Evolutionary conservation across 331 rosid genomes (phyloP).

Genomic region (Dryas integrifolia): DNA sequence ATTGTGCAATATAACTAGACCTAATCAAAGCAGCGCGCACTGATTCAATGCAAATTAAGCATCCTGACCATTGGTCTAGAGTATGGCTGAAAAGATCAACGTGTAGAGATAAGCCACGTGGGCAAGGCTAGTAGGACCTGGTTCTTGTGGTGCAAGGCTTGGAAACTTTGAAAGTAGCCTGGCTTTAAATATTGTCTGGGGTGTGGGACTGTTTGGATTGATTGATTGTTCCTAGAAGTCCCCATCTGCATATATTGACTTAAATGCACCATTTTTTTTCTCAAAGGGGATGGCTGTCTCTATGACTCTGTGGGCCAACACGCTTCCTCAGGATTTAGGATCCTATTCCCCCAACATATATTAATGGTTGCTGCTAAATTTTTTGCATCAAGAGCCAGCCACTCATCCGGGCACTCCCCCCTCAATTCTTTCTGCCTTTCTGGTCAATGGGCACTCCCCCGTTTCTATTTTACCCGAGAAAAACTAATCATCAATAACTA

Average conservation of each 20-base stretch:
- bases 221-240: conserved; percentile 73
- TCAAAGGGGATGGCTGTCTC: conserved; percentile 51
- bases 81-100: neutral
- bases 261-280: conserved; percentile 38
- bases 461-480: too few species aligned
- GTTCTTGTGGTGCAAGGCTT: neutral
- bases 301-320: conserved; percentile 30
- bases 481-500: too few species aligned
- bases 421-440: too few species aligned
- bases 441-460: too few species aligned
- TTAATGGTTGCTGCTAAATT: conserved; percentile 11
- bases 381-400: neutral
- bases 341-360: conserved; percentile 25
- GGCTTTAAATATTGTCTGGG: conserved; percentile 29
- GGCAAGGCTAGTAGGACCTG: neutral
- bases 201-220: conserved; percentile 13
- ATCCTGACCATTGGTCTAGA: neutral
- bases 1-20: conserved; percentile 5
- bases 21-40: neutral
- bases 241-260: conserved; percentile 43
- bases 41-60: conserved; percentile 2
- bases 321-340: conserved; percentile 46
- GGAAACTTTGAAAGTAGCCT: neutral
- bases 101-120: conserved; percentile 17
- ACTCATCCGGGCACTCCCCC: neutral